Evolutionary conservation across 2,329 filamentous ascomycete species (phyloP).

Genomic region (Colletotrichum sp.): DNA sequence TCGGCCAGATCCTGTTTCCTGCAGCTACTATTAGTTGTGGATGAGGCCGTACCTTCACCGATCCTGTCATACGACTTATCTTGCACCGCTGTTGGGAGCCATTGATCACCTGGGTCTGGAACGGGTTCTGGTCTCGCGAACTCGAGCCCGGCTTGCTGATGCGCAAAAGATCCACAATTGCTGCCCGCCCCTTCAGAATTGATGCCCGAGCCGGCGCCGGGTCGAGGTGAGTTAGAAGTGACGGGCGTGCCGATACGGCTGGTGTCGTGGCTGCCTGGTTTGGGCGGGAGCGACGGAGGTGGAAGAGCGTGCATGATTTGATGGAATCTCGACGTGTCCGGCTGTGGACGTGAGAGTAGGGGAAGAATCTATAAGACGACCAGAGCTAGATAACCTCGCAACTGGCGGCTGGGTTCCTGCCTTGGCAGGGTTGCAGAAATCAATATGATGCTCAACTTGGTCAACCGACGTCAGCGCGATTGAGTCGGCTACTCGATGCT

Average conservation of each 20-base stretch:
- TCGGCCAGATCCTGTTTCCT: slow-evolving; percentile 81
- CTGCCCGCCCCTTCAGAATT: slow-evolving; percentile 21
- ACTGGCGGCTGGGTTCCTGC: not conserved
- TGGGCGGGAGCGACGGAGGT: slow-evolving; percentile 75
- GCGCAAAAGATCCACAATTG: not conserved
- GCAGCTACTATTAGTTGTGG: slow-evolving; percentile 17
- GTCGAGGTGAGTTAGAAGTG: slow-evolving; percentile 43
- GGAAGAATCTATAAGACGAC: not conserved
- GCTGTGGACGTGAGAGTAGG: not conserved
- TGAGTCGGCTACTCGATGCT: not conserved
- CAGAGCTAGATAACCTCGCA: not conserved
- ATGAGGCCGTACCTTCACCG: slow-evolving; percentile 31
- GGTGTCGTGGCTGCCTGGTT: slow-evolving; percentile 71
- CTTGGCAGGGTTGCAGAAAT: not conserved
- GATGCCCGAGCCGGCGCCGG: not conserved
- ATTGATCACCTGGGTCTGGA: slow-evolving; percentile 70
- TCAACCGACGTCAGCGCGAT: not conserved
- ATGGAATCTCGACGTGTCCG: not conserved
- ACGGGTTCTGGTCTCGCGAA: slow-evolving; percentile 37
- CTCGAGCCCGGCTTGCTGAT: not conserved
- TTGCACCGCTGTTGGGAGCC: slow-evolving; percentile 78
- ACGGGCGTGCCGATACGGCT: slow-evolving; percentile 71
- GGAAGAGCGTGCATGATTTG: slow-evolving; percentile 25
- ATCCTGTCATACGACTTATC: slow-evolving; percentile 73
- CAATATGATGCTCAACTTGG: not conserved